These are phyloP conservation scores for Albifimbria verrucaria DNA, from an alignment of 2,329 filamentous ascomycete species.

Conservation along the genomic window DNA sequence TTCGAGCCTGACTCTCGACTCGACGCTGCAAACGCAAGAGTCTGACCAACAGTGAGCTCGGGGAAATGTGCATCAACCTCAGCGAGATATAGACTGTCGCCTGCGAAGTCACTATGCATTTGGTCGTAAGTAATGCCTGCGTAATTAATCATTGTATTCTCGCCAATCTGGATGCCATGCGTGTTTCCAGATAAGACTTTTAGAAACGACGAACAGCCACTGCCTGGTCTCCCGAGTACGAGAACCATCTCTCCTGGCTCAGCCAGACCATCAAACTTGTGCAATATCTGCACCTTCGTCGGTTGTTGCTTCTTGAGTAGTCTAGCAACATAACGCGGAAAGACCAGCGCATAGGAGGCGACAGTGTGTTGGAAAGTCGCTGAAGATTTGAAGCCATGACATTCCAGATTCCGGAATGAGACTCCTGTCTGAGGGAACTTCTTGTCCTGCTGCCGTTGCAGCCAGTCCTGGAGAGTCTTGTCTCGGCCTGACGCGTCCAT, in stretches of 20 bases:
- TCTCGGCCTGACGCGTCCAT: neutral
- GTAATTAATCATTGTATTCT: neutral
- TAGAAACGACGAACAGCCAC: neutral
- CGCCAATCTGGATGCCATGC: neutral
- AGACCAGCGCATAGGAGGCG: neutral
- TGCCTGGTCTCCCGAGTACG: neutral
- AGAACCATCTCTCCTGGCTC: neutral
- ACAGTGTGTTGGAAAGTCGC: neutral
- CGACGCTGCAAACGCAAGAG: conserved; percentile 70
- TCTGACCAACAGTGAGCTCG: conserved; percentile 79
- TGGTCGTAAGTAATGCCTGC: neutral
- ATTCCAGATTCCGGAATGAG: neutral
- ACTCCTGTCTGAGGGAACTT: neutral
- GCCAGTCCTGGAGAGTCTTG: neutral
- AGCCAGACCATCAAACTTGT: neutral
- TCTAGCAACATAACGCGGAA: neutral
- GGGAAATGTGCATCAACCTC: conserved; percentile 79
- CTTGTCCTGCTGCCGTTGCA: neutral
- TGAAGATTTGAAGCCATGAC: neutral
- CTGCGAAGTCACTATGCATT: conserved; percentile 36
- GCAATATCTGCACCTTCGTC: neutral
- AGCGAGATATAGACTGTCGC: conserved; percentile 75
- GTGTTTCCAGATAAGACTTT: neutral
- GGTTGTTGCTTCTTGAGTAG: neutral
- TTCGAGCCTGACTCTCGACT: conserved; percentile 69